These are phyloP conservation scores for Daldinia concentrica DNA, from an alignment of 495 filamentous ascomycete genomes.

Conservation along the genomic window DNA sequence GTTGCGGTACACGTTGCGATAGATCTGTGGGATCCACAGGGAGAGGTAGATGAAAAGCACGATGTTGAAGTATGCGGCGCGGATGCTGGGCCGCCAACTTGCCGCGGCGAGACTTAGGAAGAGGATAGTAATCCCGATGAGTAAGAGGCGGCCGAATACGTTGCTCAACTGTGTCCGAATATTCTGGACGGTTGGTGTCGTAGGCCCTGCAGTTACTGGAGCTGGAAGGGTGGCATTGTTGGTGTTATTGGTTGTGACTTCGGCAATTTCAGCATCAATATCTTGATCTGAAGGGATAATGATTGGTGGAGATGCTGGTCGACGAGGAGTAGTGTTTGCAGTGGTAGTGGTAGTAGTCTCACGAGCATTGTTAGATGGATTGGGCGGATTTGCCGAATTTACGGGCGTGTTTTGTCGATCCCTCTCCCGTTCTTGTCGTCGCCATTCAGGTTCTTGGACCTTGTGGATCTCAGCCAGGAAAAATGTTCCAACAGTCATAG, in stretches of 20 bases:
- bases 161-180: conserved; percentile 65
- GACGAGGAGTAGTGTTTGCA: conserved; percentile 50
- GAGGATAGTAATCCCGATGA: conserved; percentile 72
- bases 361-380: conserved; percentile 51
- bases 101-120: conserved; percentile 79
- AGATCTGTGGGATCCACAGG: conserved; percentile 91
- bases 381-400: conserved; percentile 46
- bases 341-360: conserved; percentile 67
- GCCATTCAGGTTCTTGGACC: conserved; percentile 83
- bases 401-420: conserved; percentile 47
- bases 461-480: conserved; percentile 91
- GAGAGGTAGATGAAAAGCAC: conserved; percentile 80
- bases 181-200: conserved; percentile 38
- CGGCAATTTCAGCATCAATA: conserved; percentile 65
- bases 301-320: conserved; percentile 62
- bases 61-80: conserved; percentile 73
- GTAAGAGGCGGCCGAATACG: conserved; percentile 82
- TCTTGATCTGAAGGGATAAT: conserved; percentile 90
- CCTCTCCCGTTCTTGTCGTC: conserved; percentile 64
- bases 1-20: conserved; percentile 88
- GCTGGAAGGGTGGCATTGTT: conserved; percentile 42
- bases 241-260: conserved; percentile 51
- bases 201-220: conserved; percentile 51
- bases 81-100: conserved; percentile 75
- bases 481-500: conserved; percentile 72